A percentile compares a stretch with the other conserved stretches of the same genome.
Evolutionary conservation across 73 alveolate species (phyloP).

Genomic region (Durusdinium trenchii): DNA sequence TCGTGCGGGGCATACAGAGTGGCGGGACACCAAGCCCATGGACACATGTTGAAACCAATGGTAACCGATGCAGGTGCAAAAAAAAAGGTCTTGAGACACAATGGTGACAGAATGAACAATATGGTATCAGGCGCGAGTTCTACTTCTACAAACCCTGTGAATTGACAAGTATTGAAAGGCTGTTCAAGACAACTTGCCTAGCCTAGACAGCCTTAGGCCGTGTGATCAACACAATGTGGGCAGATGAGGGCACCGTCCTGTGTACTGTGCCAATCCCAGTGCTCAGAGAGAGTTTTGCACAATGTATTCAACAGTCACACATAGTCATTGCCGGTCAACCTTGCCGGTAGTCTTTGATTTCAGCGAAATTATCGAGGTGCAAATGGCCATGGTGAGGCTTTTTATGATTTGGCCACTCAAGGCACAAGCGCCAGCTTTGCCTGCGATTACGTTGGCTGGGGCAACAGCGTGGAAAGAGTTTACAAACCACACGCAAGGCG

Average conservation of each 20-base stretch:
- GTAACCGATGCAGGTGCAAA: neutral
- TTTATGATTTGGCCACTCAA: slow-evolving; percentile 88
- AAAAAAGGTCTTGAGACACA: neutral
- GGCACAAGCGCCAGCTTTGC: neutral
- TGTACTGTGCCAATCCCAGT: slow-evolving; percentile 1
- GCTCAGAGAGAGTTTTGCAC: neutral
- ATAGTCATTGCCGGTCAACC: neutral
- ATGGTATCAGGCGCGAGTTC: no score
- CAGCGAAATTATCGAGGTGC: slow-evolving; percentile 20
- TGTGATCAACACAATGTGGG: slow-evolving; percentile 95
- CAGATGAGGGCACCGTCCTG: slow-evolving; percentile 62
- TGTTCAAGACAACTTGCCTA: neutral
- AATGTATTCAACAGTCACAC: no score
- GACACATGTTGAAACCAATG: no score
- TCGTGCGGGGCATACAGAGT: slow-evolving; percentile 22
- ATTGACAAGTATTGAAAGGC: neutral
- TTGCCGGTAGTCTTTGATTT: neutral
- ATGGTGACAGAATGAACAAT: no score
- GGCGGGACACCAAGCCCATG: no score
- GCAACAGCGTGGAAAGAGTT: no score
- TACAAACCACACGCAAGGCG: slow-evolving; percentile 36
- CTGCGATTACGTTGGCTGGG: no score
- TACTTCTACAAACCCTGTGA: neutral
- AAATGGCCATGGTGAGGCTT: slow-evolving; percentile 70
- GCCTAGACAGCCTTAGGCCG: slow-evolving; percentile 22